Evolutionary conservation across 495 filamentous ascomycete genomes (phyloP), one percentile per base, ranked within the genome.

Genomic region (Cetradonia linearis): DNA sequence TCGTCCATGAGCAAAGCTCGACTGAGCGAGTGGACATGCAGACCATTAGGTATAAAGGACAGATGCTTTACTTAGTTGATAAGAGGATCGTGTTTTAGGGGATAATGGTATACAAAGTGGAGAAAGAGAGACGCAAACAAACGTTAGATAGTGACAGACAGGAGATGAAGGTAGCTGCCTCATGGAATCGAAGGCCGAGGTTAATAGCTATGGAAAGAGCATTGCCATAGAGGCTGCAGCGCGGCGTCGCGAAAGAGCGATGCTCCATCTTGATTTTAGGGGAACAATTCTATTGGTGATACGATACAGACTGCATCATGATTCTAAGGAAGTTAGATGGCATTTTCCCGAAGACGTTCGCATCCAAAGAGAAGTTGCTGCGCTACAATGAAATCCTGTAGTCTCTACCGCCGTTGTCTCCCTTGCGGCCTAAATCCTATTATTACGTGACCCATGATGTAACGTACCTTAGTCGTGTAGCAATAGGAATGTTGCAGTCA

Each of bases 1-100:
- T 61, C 48, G 27, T 62, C 63, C 63, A 65, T 65, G 53, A 33
- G 59, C 63, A 31, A 23, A 38, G 53, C 18, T 44, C 36, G 47
- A 34, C 34, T 58, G 55, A 44, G 47, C 31, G 48, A 33, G 20
- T 52, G 10, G 23, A 27, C 56, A 57, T 53, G 16, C 18, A 37
- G 53, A 58, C 11, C 18, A 27, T 58, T n/a, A 53, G 28, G 37
- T 59, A 13, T 27, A 58, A 30, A n/a, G 33, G 42, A 30, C 28
- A 23, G 33, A 55, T 49, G 50, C 50, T 61, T 16, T 31, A 20
- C 5, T 37, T 54, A 31, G 13, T 48, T 27, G 31, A 55, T 61
- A 25, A 13, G 18, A 47, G 30, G 23, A 44, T n/a, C 20, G 31
- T 16, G 16, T 28, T 11, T 33, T 27, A 36, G 50, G 50, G 54